Evolutionary conservation across 495 filamentous ascomycete species (phyloP).

Genomic region (Tuber umbilicatum): DNA sequence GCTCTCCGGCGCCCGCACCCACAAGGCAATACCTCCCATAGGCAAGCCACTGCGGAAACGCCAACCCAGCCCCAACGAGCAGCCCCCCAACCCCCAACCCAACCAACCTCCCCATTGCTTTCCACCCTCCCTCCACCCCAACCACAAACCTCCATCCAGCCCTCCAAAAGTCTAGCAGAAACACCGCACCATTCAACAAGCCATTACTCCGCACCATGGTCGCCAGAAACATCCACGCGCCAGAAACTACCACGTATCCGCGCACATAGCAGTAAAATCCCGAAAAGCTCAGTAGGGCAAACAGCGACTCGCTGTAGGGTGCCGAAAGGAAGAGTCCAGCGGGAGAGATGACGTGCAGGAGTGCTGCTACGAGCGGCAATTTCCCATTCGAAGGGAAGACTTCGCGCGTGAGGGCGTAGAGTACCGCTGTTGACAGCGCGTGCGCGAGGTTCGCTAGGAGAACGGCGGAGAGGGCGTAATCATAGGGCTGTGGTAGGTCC

Average conservation of each 20-base stretch:
- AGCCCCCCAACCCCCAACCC: constrained; percentile 59
- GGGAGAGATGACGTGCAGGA: constrained; percentile 74
- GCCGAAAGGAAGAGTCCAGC: constrained; percentile 86
- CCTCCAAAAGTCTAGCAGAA: constrained; percentile 57
- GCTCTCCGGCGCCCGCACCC: constrained; percentile 20
- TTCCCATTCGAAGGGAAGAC: constrained; percentile 42
- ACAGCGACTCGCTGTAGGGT: constrained; percentile 75
- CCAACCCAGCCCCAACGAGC: constrained; percentile 58
- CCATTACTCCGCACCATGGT: constrained; percentile 74
- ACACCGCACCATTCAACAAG: constrained; percentile 68
- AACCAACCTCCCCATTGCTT: constrained; percentile 48
- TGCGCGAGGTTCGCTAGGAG: constrained; percentile 65
- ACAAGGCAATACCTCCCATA: constrained; percentile 62
- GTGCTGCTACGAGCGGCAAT: constrained; percentile 43
- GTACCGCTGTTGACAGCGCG: constrained; percentile 61
- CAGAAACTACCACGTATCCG: constrained; percentile 42
- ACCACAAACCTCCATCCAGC: constrained; percentile 57
- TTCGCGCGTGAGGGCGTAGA: constrained; percentile 55
- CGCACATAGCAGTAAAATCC: constrained; percentile 66
- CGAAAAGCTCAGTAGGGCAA: constrained; percentile 67
- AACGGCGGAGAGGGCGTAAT: constrained; percentile 52
- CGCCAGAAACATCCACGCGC: constrained; percentile 15
- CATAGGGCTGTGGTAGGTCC: constrained; percentile 23
- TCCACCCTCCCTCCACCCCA: constrained; percentile 46
- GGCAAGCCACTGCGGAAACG: constrained; percentile 67